A percentile compares a stretch with the other conserved stretches of the same genome.
Evolutionary conservation across 257 asterid genomes (phyloP).

Genomic region (Nicotiana paniculata): DNA sequence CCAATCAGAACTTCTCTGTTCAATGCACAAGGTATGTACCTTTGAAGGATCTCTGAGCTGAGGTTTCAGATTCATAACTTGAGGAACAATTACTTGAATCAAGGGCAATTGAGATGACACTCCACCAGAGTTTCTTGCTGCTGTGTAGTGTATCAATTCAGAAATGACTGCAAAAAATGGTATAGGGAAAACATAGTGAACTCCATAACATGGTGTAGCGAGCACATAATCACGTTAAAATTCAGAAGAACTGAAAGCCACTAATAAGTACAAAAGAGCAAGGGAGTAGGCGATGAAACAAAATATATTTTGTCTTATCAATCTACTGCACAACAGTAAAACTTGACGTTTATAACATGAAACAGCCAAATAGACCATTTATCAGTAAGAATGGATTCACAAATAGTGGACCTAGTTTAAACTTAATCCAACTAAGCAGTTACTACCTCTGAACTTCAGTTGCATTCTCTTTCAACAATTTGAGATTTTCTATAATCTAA

Average conservation of each 20-base stretch:
- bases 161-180: constrained; percentile 64
- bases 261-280: background rate
- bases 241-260: background rate
- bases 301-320: background rate
- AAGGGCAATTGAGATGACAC: constrained; percentile 82
- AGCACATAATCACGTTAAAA: background rate
- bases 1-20: background rate
- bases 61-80: constrained; percentile 72
- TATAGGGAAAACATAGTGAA: constrained; percentile 3
- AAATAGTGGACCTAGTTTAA: background rate
- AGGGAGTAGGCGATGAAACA: background rate
- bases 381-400: background rate
- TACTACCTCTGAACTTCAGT: background rate
- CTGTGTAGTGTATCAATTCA: constrained; percentile 84
- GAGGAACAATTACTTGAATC: constrained; percentile 89
- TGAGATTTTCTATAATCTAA: background rate
- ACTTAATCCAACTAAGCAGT: background rate
- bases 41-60: constrained; percentile 88
- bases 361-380: background rate
- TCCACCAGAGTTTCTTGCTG: constrained; percentile 59
- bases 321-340: background rate
- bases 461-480: background rate
- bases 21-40: constrained; percentile 37
- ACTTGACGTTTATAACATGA: background rate
- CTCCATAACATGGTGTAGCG: background rate